phyloP scores from a whole-genome alignment of 805 yeast species.

The Pichia insulana region DNA sequence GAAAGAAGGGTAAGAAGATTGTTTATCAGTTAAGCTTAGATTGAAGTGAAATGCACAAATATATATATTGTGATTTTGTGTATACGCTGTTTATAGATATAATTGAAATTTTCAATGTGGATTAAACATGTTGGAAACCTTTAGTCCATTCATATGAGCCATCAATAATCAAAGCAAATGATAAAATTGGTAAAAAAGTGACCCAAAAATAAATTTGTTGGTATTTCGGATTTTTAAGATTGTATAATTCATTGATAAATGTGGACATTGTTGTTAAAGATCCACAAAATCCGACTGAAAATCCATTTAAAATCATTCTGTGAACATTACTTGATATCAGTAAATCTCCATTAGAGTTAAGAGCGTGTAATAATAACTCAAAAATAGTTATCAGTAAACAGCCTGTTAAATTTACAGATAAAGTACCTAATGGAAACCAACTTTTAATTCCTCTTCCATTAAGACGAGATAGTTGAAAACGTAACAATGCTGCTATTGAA shows the following conservation, averaged over 20 bases:
- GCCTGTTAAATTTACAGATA: constrained; percentile 28
- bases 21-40: constrained; percentile 29
- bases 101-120: too few species aligned
- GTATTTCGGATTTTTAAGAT: constrained; percentile 18
- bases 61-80: not conserved
- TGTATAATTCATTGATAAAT: constrained; percentile 56
- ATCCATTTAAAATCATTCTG: constrained; percentile 17
- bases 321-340: constrained; percentile 14
- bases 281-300: constrained; percentile 25
- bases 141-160: constrained; percentile 70
- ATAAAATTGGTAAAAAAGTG: constrained; percentile 41
- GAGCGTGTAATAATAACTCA: constrained; percentile 16
- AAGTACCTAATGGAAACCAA: constrained; percentile 51
- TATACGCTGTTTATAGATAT: not conserved
- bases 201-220: constrained; percentile 42
- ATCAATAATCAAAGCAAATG: constrained; percentile 44
- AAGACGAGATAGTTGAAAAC: constrained; percentile 47
- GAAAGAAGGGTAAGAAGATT: constrained; percentile 45
- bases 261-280: constrained; percentile 52
- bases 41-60: too few species aligned
- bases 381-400: constrained; percentile 17
- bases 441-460: constrained; percentile 30
- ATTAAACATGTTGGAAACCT: constrained; percentile 26
- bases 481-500: constrained; percentile 56
- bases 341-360: not conserved